These are phyloP conservation scores for Trifolium repens DNA, from an alignment of 306 rosid species.

Conservation along the genomic window DNA sequence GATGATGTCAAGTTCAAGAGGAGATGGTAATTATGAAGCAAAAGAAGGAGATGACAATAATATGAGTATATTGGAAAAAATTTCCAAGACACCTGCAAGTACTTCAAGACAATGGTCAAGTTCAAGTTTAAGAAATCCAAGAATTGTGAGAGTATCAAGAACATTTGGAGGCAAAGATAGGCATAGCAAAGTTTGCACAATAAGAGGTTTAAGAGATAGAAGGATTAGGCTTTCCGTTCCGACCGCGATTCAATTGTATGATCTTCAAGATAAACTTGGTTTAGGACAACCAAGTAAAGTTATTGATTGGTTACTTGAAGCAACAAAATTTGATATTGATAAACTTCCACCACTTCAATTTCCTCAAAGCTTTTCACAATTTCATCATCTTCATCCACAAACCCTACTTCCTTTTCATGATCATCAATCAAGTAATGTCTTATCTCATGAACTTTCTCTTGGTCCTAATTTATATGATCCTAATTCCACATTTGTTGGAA, in stretches of 20 bases:
- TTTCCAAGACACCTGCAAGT: conserved; percentile 43
- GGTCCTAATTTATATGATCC: conserved; percentile 49
- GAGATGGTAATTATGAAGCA: conserved; percentile 52
- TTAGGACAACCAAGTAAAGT: conserved; percentile 89
- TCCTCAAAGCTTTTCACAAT: conserved; percentile 66
- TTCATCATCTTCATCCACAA: conserved; percentile 51
- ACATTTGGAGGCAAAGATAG: conserved; percentile 92
- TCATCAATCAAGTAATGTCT: conserved; percentile 16
- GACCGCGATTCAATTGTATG: conserved; percentile 83
- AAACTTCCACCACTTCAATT: conserved; percentile 88
- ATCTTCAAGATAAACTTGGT: conserved; percentile 81
- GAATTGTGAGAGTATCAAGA: conserved; percentile 86
- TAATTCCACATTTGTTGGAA: conserved; percentile 38
- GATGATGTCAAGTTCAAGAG: conserved; percentile 56
- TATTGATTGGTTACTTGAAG: conserved; percentile 86
- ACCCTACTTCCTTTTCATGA: conserved; percentile 49
- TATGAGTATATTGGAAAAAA: conserved; percentile 9
- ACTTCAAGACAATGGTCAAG: conserved; percentile 73
- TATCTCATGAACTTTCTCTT: conserved; percentile 45
- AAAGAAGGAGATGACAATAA: conserved; percentile 41
- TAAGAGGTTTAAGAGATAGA: conserved; percentile 89
- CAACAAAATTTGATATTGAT: conserved; percentile 75
- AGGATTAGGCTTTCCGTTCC: conserved; percentile 90
- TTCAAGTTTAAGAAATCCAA: conserved; percentile 70
- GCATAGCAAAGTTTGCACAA: conserved; percentile 93